Evolutionary conservation across 2,329 filamentous ascomycete species (phyloP), one percentile per base, ranked within the genome.

Genomic region (Nothophoma quercina): DNA sequence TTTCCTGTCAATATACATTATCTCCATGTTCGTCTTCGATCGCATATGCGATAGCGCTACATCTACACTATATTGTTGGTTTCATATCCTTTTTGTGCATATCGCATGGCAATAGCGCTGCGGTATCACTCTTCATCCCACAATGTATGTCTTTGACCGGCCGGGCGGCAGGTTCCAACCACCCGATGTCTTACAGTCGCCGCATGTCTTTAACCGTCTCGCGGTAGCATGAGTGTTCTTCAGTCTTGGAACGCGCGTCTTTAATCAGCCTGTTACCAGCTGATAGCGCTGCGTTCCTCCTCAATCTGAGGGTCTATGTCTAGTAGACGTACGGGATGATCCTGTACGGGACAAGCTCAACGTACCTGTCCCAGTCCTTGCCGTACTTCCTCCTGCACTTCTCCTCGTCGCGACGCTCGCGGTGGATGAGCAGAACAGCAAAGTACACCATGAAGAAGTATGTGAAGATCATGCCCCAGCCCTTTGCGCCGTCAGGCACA

Each of bases 361-460:
- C 92, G 77, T 97, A 98, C 76, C 86, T 84, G 58, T 92, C 85
- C 93, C 93, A 98, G 70, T 97, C 92, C 63, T 87, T 87, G 21
- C 93, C 93, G 69, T 98, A 98, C 81, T 98, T 98, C 70, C 84
- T 84, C 58, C 84, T 81, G 75, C 93, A 98, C 81, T 96, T 96
- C 72, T 91, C 89, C 63, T 97, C 93, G 63, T 98, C 93, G 45
- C 93, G 84, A 52, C 86, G 79, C 71, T 96, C 92, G 16, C 93
- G 88, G 72, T 97, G 93, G 46, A 97, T 80, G 9, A 98, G 81
- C 57, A 98, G 77, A 10, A 96, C 78, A 3, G 87, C 92, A 78
- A 98, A 97, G 79, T 97, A 98, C 7, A 96, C 67, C 63, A 97
- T 82, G 78, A 96, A 98, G 72, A 97, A 97, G 79, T 97, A 98